Conservation (phyloP, 345 rosid genomes). For the Euphorbia tirucalli region DNA sequence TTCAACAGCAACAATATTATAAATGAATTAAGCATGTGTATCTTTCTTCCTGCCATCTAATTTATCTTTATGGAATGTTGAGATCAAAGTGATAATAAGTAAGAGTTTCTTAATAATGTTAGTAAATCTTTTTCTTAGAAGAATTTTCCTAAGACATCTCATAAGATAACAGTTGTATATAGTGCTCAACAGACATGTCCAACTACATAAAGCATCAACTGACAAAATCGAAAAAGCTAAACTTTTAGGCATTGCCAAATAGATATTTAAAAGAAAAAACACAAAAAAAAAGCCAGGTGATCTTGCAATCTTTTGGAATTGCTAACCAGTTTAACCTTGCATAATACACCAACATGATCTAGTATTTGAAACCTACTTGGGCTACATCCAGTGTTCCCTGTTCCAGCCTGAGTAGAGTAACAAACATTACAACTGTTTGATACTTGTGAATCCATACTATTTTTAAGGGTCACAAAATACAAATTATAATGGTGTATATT, state of each 20-base stretch:
- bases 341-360: not conserved
- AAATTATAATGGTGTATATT: not conserved
- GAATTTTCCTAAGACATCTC: not conserved
- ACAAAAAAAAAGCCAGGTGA: not conserved
- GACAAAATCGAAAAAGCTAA: not conserved
- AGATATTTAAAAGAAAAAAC: not conserved
- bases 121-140: not conserved
- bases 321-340: not conserved
- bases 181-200: not conserved
- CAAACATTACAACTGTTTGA: not conserved
- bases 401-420: not conserved
- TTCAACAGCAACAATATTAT: not conserved
- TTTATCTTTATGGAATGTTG: not conserved
- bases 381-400: not conserved
- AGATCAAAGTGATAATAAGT: conserved; percentile 1
- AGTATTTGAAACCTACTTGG: not conserved
- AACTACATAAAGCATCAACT: not conserved
- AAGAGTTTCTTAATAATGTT: not conserved
- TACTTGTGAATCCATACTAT: not conserved
- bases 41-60: not conserved
- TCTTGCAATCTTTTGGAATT: not conserved
- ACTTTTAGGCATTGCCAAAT: not conserved
- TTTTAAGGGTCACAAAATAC: not conserved
- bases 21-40: not conserved
- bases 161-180: not conserved